Percentiles rank a stretch among this genome's conserved stretches.
Conservation (phyloP, 768 basidiomycete species). For the Tulasnella sp. region DNA sequence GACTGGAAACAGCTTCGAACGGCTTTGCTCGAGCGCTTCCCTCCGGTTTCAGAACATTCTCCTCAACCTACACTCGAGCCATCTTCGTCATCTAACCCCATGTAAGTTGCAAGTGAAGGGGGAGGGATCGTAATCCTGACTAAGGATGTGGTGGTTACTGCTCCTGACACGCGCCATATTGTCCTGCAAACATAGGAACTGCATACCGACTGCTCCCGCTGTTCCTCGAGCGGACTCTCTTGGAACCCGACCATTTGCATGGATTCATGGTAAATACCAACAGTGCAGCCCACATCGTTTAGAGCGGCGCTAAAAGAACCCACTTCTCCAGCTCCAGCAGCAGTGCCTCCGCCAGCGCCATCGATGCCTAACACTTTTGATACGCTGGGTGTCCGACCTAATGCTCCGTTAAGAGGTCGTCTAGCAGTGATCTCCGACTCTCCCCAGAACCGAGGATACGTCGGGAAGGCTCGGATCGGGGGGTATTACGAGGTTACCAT, state of each 20-base stretch:
- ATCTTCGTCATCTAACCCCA: background rate
- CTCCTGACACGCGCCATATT: too few species aligned
- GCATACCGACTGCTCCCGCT: background rate
- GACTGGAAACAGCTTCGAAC: conserved; percentile 4
- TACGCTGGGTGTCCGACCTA: too few species aligned
- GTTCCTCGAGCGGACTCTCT: background rate
- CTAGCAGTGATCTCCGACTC: background rate
- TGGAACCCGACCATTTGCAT: background rate
- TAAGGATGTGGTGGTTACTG: too few species aligned
- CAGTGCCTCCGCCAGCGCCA: background rate
- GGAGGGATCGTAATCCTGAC: background rate
- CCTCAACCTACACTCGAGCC: background rate
- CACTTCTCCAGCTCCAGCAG: background rate
- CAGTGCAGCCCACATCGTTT: background rate
- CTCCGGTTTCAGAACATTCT: background rate
- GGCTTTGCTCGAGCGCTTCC: background rate
- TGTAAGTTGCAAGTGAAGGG: background rate
- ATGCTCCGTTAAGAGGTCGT: background rate
- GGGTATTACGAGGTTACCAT: background rate
- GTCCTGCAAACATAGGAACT: background rate
- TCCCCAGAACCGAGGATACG: background rate
- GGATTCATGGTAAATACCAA: background rate
- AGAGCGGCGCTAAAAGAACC: background rate
- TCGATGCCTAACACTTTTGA: background rate
- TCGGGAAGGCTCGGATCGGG: background rate